Evolutionary conservation across 2,329 filamentous ascomycete species (phyloP), one percentile per base, ranked within the genome.

Genomic region (Pseudopyrenochaeta lycopersici): DNA sequence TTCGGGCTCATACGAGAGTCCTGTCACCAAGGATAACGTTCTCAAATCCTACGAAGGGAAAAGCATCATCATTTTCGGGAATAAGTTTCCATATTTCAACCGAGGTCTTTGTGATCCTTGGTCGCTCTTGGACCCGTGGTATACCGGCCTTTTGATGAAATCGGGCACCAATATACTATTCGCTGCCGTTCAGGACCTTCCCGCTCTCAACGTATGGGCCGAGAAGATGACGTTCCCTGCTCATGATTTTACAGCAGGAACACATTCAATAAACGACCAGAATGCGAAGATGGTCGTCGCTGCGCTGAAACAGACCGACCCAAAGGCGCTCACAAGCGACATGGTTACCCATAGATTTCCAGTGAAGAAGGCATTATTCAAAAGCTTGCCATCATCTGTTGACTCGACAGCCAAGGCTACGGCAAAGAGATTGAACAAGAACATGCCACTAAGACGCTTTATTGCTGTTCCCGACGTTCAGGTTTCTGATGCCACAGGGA

Each of bases 91-190:
- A 7, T 60, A 52, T 31, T 62, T 60, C 44, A 38, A 44, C 11
- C 12, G n/a, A 4, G 59, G 59, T 3, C 12, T 38, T 5, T 21
- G 43, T 12, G 39, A 44, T 30, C 49, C 50, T 9, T 62, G 53
- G 56, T 46, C 51, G 17, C 27, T 62, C 6, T 38, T 62, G 15
- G 56, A 62, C 33, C 39, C 59, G 1, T 60, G 56, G 59, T 35
- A 60, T 15, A 44, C 54, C 12, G 44, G 40, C 15, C 23, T 42
- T 4, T 46, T 61, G 17, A 49, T 52, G 7, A 55, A 53, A 39
- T 31, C 17, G 14, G 52, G 52, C 7, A 62, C 58, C 7, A 54
- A 42, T 23, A 40, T 59, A 18, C 47, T 59, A 12, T 61, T 58
- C 29, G 40, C 18, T 31, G 20, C 36, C 23, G 29, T 30, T 29